Base-by-base conservation (phyloP, 2,329 filamentous ascomycete genomes). In the Curvularia sp. region DNA sequence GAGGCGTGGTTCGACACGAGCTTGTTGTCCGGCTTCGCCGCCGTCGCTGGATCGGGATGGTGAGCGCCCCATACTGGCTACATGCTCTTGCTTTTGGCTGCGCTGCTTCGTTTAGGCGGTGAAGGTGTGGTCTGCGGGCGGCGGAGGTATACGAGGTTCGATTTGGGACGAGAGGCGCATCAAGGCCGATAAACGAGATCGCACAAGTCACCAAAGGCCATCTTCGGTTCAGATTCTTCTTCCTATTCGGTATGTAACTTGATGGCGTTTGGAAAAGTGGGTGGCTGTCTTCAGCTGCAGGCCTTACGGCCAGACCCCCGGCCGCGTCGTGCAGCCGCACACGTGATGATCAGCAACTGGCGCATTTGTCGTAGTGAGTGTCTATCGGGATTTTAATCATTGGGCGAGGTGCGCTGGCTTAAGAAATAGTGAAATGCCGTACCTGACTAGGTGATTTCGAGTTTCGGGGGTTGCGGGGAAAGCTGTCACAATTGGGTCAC, bases 31-130 rank as follows among this genome's bases (percentile, higher is more conserved):
- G 4, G 72, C 68, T n/a, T 66, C 65, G 26, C 61, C 74, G 57
- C 73, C 74, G 51, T 77, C 73, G 55, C 72, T 76, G 15, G 71
- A 75, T 62, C 71, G 73, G 28, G 73, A 75, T 30, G 70, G 73
- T 49, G 73, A 74, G 31, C 73, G 73, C 9, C 68, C 68, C 75
- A 77, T 77, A 42, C 41, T 53, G 46, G 49, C 57, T 53, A 33
- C 57, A 58, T 63, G 56, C 60, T 64, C 61, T 38, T 63, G 58
- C 39, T 54, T 50, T 24, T 18, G 26, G n/a, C 35, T 35, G 26
- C 57, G 55, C 57, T 35, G 42, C 20, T 58, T 53, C 33, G 49
- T 50, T 39, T 28, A 18, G 41, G 35, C 49, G 30, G 30, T 24
- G 38, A 42, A 38, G 24, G 44, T 15, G 22, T 26, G 49, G 38